Percentiles rank a stretch among this genome's conserved stretches.
phyloP scores from a whole-genome alignment of 257 asterid species.

The Primulina huaijiensis region DNA sequence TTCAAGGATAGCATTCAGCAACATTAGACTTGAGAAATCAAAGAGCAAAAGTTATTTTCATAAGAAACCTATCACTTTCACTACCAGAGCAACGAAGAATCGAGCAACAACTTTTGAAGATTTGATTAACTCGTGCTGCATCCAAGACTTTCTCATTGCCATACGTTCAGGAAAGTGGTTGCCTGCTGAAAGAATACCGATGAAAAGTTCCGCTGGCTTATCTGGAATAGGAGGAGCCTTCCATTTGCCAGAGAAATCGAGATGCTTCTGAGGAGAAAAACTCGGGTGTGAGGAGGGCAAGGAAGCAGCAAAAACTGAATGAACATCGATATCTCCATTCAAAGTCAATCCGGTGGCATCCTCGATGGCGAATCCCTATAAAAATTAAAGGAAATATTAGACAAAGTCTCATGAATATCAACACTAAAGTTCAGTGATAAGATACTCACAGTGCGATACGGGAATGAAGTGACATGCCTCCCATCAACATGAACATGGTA shows the following conservation, averaged over 20 bases:
- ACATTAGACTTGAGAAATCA: neutral
- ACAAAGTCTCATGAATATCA: constrained; percentile 6
- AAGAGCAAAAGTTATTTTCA: neutral
- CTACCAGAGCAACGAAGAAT: constrained; percentile 90
- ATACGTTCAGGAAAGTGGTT: constrained; percentile 95
- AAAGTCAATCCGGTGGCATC: constrained; percentile 91
- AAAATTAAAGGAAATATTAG: constrained; percentile 14
- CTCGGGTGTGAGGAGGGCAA: constrained; percentile 90
- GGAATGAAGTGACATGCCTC: constrained; percentile 90
- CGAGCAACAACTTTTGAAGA: constrained; percentile 80
- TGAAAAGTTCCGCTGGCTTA: constrained; percentile 66
- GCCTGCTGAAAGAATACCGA: constrained; percentile 94
- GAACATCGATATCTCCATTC: constrained; percentile 79
- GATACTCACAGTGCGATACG: constrained; percentile 76
- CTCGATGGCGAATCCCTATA: constrained; percentile 84
- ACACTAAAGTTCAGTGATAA: constrained; percentile 11
- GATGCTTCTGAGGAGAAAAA: constrained; percentile 86
- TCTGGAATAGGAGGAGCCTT: constrained; percentile 71
- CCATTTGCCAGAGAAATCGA: constrained; percentile 76
- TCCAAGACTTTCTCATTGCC: constrained; percentile 96
- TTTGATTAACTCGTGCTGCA: constrained; percentile 70
- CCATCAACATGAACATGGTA: constrained; percentile 89
- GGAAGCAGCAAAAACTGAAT: constrained; percentile 78
- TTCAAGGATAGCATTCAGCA: constrained; percentile 16
- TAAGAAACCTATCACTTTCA: constrained; percentile 19